phyloP scores from a whole-genome alignment of 2,329 filamentous ascomycete genomes.

The Ophiobolus disseminans region DNA sequence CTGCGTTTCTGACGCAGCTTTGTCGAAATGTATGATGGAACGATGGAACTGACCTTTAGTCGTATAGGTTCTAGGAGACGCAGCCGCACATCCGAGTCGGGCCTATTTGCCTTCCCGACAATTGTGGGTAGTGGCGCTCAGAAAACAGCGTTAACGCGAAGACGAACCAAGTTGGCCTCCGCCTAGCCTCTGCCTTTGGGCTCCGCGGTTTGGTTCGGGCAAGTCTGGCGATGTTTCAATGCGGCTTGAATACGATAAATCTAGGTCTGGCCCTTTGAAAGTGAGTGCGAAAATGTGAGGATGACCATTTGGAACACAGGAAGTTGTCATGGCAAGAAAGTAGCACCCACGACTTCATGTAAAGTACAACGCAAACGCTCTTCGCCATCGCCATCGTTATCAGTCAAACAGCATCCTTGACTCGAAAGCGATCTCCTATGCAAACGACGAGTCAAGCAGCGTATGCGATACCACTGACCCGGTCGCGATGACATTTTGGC shows the following conservation, averaged over 20 bases:
- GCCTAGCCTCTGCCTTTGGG: not conserved
- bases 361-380: not conserved
- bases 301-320: not conserved
- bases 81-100: not conserved
- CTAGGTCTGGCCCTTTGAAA: not conserved
- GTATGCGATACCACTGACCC: constrained; percentile 3
- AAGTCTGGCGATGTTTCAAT: not conserved
- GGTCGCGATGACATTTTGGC: constrained; percentile 7
- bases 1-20: constrained; percentile 1
- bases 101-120: not conserved
- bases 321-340: not conserved
- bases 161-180: not conserved
- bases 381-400: not conserved
- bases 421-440: not conserved
- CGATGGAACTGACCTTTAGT: constrained; percentile 1
- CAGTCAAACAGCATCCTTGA: not conserved
- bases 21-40: too few species aligned
- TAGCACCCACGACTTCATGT: not conserved
- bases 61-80: not conserved
- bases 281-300: not conserved
- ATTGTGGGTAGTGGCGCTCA: not conserved
- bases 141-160: constrained; percentile 1
- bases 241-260: too few species aligned
- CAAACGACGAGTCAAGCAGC: not conserved
- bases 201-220: not conserved